Evolutionary conservation across 495 filamentous ascomycete genomes (phyloP), one percentile per base, ranked within the genome.

Genomic region (Aspergillus hancockii): DNA sequence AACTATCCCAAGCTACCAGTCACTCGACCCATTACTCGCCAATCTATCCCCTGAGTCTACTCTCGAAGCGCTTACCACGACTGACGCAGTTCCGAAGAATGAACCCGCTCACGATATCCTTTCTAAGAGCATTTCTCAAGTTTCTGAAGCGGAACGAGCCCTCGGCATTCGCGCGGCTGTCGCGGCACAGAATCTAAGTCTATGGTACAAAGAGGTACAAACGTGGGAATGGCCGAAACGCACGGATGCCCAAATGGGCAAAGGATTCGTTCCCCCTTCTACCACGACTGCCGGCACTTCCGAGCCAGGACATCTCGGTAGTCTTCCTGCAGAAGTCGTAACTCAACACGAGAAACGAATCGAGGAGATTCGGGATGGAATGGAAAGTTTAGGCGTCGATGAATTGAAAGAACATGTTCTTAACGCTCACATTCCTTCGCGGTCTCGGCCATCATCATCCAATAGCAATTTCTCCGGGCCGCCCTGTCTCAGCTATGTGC

Each of bases 391-490:
- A 49, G 85, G 92, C 54, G 81, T 98, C 47, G 92, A 97, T 61
- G 92, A 95, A 63, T 85, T 98, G 64, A 97, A 97, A 75, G 83
- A 81, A 49, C 91, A 92, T 70, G 90, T 98, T 61, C 77, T 96
- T 56, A 86, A 88, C 78, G 89, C 87, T 57, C 88, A 94, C 76
- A 83, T 87, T 69, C 76, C 73, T 59, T 77, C 76, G 32, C 75
- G 78, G 46, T 85, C 83, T 59, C 79, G 81, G 56, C 81, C 80
- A 53, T 78, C 79, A 38, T 83, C 81, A 23, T 74, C 75, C 68
- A 77, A 84, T 69, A 82, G 78, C 63, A 72, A 73, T 56, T 65
- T 71, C 65, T 77, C 83, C 70, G 67, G 75, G 69, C 85, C 79
- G 57, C 80, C 83, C 58, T 75, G 78, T 47, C 82, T 81, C 73